Evolutionary conservation across 192 early-diverging fungal genomes (phyloP).

Genomic region (Linderina pennispora): DNA sequence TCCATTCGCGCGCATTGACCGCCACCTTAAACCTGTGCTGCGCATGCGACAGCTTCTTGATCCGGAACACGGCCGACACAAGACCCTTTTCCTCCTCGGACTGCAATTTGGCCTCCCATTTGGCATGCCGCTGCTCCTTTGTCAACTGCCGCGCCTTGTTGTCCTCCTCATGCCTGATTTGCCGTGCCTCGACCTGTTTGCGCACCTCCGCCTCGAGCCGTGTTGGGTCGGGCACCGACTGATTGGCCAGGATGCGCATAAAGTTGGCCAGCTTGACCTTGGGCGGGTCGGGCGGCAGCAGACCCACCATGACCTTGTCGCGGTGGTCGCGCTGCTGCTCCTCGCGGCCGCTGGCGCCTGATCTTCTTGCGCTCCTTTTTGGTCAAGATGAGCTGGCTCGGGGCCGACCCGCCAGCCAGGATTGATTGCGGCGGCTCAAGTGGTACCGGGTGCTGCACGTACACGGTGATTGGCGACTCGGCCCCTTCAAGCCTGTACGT

Average conservation of each 20-base stretch:
- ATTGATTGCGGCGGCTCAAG: conserved; percentile 30
- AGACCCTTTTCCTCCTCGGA: conserved; percentile 65
- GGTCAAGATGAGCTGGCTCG: conserved; percentile 32
- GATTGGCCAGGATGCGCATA: conserved; percentile 91
- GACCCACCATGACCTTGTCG: conserved; percentile 89
- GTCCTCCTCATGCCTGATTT: conserved; percentile 71
- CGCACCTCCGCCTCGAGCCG: conserved; percentile 90
- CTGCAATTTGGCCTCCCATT: conserved; percentile 65
- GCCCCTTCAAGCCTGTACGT: conserved; percentile 55
- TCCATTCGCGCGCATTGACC: conserved; percentile 78
- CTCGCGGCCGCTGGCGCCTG: conserved; percentile 73
- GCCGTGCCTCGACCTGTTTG: conserved; percentile 74
- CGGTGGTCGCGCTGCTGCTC: conserved; percentile 89
- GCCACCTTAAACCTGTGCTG: conserved; percentile 89
- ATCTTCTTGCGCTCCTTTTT: conserved; percentile 85
- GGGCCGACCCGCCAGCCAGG: conserved; percentile 5
- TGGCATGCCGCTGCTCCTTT: conserved; percentile 76
- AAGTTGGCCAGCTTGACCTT: conserved; percentile 90
- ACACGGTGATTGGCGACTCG: conserved; percentile 48
- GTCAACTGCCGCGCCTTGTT: conserved; percentile 83
- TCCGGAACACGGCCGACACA: conserved; percentile 69
- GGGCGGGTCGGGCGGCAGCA: conserved; percentile 86
- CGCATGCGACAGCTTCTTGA: conserved; percentile 72
- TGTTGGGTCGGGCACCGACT: conserved; percentile 93
- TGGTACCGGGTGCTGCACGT: conserved; percentile 31